Base-by-base conservation (phyloP, 148 eudicot species). In the Bassia scoparia region DNA sequence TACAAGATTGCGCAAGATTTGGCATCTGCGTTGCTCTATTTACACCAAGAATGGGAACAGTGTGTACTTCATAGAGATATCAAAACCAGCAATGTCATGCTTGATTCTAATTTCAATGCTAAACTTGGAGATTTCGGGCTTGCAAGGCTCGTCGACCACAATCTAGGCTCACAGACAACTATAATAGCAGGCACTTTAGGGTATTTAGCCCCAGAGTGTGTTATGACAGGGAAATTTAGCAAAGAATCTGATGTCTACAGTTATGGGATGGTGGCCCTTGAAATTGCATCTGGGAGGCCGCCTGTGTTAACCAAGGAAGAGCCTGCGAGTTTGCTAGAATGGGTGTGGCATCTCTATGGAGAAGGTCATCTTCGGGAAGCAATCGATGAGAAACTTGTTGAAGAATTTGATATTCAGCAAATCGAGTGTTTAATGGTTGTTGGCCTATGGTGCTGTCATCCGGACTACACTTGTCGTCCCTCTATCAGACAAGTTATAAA, bases 101-200 rank as follows among this genome's bases (percentile, higher is more conserved):
- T 88, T 0, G 89, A 86, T 66, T 84, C 85, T 10, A 35, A 67
- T 59, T 82, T 86, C 75, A 86, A 86, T 72, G 80, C 79, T 33
- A 88, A 81, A 78, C 84, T 86, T n/a, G 88, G 88, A 11, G 91
- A 87, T 72, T 85, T 87, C 27, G 91, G 88, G 12, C 79, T 87
- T 23, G 91, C 91, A 17, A 72, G 86, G 17, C 72, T 87, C 0
- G 72, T 80, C 61, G 87, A 85, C 74, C 88, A 87, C 59, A 85
- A 74, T 31, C 43, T 79, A 18, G 84, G 80, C 8, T 77, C 76
- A 0, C 82, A 81, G 53, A 85, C 88, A 11, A 83, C 87, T 0
- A 83, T 73, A 0, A n/a, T 81, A 18, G 90, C 85, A 0, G 88
- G 87, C 12, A 87, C 90, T 5, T 50, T 76, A 8, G 90, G 90